These are phyloP conservation scores for Davidsoniella australis DNA, from an alignment of 2,329 filamentous ascomycete species.

Conservation along the genomic window DNA sequence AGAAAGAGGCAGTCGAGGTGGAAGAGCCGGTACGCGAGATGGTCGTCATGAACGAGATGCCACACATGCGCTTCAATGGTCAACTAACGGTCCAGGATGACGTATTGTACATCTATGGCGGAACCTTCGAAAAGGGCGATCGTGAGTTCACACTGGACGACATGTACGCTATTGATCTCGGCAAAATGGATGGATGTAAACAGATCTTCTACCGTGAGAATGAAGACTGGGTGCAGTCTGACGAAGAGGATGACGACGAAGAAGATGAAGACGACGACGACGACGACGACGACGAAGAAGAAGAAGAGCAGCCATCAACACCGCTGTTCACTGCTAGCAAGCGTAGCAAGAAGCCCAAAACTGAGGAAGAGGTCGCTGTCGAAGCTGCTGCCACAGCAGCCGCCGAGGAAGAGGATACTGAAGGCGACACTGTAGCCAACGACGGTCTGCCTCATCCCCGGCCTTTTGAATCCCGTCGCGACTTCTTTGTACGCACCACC, in stretches of 20 bases:
- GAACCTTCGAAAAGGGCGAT: slow-evolving; percentile 89
- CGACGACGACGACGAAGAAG: slow-evolving; percentile 32
- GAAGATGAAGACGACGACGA: slow-evolving; percentile 38
- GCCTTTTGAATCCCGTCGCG: slow-evolving; percentile 77
- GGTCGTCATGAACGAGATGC: slow-evolving; percentile 61
- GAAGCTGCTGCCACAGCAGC: slow-evolving; percentile 17
- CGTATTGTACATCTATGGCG: slow-evolving; percentile 82
- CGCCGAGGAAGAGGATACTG: slow-evolving; percentile 29
- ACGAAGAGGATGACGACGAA: slow-evolving; percentile 44
- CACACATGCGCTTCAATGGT: slow-evolving; percentile 80
- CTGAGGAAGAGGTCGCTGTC: slow-evolving; percentile 26
- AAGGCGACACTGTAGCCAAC: slow-evolving; percentile 35
- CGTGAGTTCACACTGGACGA: slow-evolving; percentile 93
- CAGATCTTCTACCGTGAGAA: slow-evolving; percentile 76
- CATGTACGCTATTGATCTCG: slow-evolving; percentile 82
- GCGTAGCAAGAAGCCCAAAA: slow-evolving; percentile 34
- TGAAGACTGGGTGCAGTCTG: slow-evolving; percentile 58
- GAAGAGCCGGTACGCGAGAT: slow-evolving; percentile 41
- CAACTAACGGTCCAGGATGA: slow-evolving; percentile 85
- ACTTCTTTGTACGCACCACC: slow-evolving; percentile 80
- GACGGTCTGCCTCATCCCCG: slow-evolving; percentile 63
- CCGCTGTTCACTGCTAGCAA: slow-evolving; percentile 34
- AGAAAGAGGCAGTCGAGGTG: slow-evolving; percentile 25
- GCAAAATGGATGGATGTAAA: slow-evolving; percentile 83
- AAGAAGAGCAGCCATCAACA: slow-evolving; percentile 30